Base-by-base conservation (phyloP, 352 stramenopile genomes). In the Pythium vanterpoolii region DNA sequence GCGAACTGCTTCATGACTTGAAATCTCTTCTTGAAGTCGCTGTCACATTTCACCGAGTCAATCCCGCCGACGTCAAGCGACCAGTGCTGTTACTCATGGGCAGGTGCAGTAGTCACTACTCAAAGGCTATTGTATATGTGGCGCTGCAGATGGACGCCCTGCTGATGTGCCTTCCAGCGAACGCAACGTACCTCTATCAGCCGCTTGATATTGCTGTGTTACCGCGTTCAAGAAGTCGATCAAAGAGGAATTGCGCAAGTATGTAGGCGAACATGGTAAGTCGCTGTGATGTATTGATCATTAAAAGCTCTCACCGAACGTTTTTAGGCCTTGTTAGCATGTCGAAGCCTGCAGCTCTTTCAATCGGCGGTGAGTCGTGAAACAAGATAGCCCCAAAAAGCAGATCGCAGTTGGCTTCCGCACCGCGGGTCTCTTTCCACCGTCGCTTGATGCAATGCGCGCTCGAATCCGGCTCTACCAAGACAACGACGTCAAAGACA, bases 201-300 rank as follows among this genome's bases (percentile, higher is more conserved):
- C 60, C 60, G 18, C 40, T 69, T 1, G 60, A 73, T 23, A 47
- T 69, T 18, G 57, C 47, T 36, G 56, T 67, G 3, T 69, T 73
- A 19, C 8, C 56, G 6, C 66, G 18, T 18, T 63, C 16, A 63
- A 63, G 56, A 54, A 54, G 23, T 27, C 24, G 19, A 58, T 58
- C 24, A 36, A 33, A 27, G 34, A 56, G 26, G 38, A 38, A 38
- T 27, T 52, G 27, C 45, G 45, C 45, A 52, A 21, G 27, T 38
- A 39, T 27, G 45, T 52, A 27, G 14, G 45, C 28, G 45, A 52
- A 18, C 45, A 52, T 24, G 26, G 45, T 52, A 52, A 52, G 45
- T 48, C 23, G 18, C 23, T 48, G 42, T 27, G n/a, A 39, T 52
- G 45, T 34, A 19, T 52, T 34, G 14, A 52, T 52, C 13, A 34